These are phyloP conservation scores for Coniochaeta sp. DNA, from an alignment of 2,329 filamentous ascomycete species.

Conservation along the genomic window DNA sequence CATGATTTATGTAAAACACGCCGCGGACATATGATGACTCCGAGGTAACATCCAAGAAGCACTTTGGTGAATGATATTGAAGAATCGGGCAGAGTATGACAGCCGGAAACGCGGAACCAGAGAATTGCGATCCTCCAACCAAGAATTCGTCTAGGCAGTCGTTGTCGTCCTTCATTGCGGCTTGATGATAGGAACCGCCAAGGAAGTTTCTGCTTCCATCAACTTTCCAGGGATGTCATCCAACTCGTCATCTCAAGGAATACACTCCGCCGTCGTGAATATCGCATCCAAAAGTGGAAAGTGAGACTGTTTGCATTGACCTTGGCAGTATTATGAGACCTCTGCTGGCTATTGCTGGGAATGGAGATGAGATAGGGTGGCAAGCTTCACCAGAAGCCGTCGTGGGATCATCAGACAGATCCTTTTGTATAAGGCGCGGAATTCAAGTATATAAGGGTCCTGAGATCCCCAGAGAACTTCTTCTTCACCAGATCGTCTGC, in stretches of 20 bases:
- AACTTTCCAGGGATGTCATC: background rate
- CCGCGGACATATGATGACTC: background rate
- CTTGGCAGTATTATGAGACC: background rate
- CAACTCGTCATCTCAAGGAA: background rate
- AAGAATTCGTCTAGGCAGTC: background rate
- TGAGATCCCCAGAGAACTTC: background rate
- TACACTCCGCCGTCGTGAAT: background rate
- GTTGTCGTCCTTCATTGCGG: background rate
- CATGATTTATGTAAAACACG: background rate
- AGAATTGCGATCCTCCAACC: background rate
- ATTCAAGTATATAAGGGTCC: background rate
- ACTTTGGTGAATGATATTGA: background rate
- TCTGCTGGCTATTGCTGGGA: background rate
- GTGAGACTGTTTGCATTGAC: background rate
- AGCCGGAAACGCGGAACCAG: background rate
- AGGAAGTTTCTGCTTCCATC: background rate
- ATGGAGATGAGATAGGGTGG: background rate
- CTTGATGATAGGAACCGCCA: background rate
- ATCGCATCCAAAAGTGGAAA: background rate
- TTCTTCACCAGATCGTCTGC: background rate
- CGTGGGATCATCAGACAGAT: background rate
- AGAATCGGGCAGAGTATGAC: background rate
- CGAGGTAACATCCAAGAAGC: background rate
- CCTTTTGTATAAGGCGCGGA: background rate
- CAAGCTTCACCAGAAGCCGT: background rate